Conservation (phyloP, 768 basidiomycete species). For the Boletus coccyginus region DNA sequence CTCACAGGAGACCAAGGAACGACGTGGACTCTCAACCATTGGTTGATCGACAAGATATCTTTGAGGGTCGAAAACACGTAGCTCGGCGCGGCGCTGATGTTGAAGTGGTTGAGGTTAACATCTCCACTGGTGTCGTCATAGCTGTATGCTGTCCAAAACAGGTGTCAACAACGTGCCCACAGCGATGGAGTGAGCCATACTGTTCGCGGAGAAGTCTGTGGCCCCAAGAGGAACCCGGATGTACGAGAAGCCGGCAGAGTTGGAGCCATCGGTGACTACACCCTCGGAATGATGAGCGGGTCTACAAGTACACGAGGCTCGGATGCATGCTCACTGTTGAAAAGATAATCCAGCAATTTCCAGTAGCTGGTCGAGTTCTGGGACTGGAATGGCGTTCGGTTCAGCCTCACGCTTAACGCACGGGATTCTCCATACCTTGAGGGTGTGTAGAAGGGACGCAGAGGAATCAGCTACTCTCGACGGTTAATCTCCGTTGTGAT, state of each 20-base stretch:
- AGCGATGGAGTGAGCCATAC: slow-evolving; percentile 34
- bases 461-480: slow-evolving; percentile 62
- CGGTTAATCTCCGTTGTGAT: background rate
- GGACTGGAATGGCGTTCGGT: slow-evolving; percentile 30
- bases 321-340: slow-evolving; percentile 34
- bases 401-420: background rate
- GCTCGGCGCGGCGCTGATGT: slow-evolving; percentile 55
- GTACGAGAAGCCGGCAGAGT: slow-evolving; percentile 66
- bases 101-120: slow-evolving; percentile 54
- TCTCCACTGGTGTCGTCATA: slow-evolving; percentile 65
- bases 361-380: slow-evolving; percentile 57
- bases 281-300: background rate
- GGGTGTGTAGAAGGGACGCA: slow-evolving; percentile 53
- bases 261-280: slow-evolving; percentile 53
- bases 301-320: background rate
- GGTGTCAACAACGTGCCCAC: slow-evolving; percentile 2
- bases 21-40: slow-evolving; percentile 50
- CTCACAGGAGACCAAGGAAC: slow-evolving; percentile 75
- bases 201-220: slow-evolving; percentile 62
- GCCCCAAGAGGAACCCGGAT: slow-evolving; percentile 71
- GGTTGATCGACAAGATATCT: slow-evolving; percentile 63
- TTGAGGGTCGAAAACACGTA: slow-evolving; percentile 60
- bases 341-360: slow-evolving; percentile 55
- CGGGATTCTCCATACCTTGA: slow-evolving; percentile 50
- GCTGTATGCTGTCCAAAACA: slow-evolving; percentile 49